Base-by-base conservation (phyloP, 2,329 filamentous ascomycete genomes). In the Penicillium griseofulvum region DNA sequence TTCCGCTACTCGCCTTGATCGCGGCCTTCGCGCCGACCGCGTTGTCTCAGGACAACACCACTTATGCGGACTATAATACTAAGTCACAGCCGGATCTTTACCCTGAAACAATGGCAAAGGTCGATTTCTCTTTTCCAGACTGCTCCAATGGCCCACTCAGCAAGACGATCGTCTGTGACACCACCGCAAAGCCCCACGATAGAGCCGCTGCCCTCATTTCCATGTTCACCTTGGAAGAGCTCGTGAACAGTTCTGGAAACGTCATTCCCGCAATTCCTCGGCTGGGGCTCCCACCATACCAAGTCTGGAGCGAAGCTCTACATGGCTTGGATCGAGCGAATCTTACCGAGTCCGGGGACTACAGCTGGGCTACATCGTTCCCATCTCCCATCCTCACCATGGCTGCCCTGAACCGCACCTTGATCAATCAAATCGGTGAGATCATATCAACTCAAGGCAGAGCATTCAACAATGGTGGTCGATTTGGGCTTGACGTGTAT, bases 301-400 rank as follows among this genome's bases (percentile, higher is more conserved):
- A 82, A 61, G 85, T 83, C 76, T 87, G 83, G 82, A 81, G 77
- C 42, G 71, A 73, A 52, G 84, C 81, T 1, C 78, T 87, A 0
- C 86, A 88, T 63, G 86, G 86, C 1, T 75, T 88, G 0, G 84
- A 81, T 4, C 84, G 83, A 0, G 81, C 83, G 6, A 75, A 79
- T 29, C 86, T 84, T 68, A 77, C 78, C n/a, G 68, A 69, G 6
- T 73, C 71, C 12, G 81, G 80, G 2, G 71, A 80, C 11, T 88
- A 80, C 66, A 81, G 76, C 58, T 82, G 81, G 65, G 83, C 86
- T 0, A 88, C 86, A 0, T 84, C 82, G 0, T 89, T 88, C 64
- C 85, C 86, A 0, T 80, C 83, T 65, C 85, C 86, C 0, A 86
- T 89, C 49, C 70, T 81, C 2, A 80, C 85, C 62, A 81, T 81